Base-by-base conservation (phyloP, 768 basidiomycete genomes). In the Mycena kentingensis region DNA sequence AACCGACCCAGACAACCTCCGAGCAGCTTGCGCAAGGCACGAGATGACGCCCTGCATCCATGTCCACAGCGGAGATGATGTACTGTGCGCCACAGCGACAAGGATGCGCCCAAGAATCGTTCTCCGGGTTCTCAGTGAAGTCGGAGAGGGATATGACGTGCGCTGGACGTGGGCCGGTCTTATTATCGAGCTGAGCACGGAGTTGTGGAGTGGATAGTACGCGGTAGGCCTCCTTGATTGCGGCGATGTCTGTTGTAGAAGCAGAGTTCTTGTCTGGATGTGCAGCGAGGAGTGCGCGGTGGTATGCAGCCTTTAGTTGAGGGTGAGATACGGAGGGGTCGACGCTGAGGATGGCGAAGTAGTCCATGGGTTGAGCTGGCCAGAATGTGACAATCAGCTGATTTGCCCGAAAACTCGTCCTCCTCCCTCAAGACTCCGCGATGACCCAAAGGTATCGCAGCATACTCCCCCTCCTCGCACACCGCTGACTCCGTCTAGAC, bases 1-100 rank as follows among this genome's bases (percentile, higher is more conserved):
- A 93, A 1, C 91, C 90, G n/a, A 84, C 87, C 88, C 90, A 93
- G 1, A 93, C 73, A 8, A 81, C 82, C 67, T 93, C 91, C 15
- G 91, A 93, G 64, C 90, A 93, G 47, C 81, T 80, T 49, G 70
- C 79, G 58, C 91, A 93, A 2, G 78, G 83, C 10, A 90, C 71
- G 5, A 93, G 75, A 65, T 93, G 90, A 43, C 73, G 73, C n/a
- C 82, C 91, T 2, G 68, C 69, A 53, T 92, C 89, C 75, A 93
- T 78, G 44, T 85, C 77, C 2, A 60, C 67, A 47, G 77, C 76
- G 0, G 73, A 74, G 49, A 93, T 81, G 31, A 60, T 68, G 62
- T 90, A 93, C 18, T 41, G 53, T 5, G 87, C 87, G 37, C 89
- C 88, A 61, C 91, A 93, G 18, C 91, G 82, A 70, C 90, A 92